Base-by-base conservation (phyloP, 371 early-diverging fungal species). In the Syncephalastrum contaminatum region DNA sequence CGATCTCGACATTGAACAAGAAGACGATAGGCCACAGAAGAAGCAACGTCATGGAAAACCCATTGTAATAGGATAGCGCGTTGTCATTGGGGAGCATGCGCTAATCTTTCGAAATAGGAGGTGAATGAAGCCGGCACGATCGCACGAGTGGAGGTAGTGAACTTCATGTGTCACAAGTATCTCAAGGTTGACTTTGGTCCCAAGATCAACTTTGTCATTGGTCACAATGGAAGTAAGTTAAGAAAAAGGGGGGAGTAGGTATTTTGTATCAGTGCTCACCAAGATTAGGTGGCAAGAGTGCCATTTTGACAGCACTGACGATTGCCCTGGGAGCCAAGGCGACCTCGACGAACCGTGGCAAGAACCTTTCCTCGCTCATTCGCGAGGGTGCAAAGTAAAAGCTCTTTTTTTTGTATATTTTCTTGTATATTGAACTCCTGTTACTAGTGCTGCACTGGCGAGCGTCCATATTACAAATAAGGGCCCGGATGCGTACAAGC, bases 111-210 rank as follows among this genome's bases (percentile, higher is more conserved):
- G 10, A 30, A 8, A 18, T 53, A 82, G 82, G 59, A 62, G 22
- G 46, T 75, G n/a, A 69, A 73, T 16, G 74, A 79, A 46, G 70
- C 75, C 40, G 97, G 96, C 13, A 87, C 89, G 4, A 85, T 97
- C 48, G 90, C 93, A 46, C 60, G 75, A 27, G 81, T 97, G 15
- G 89, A 91, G 66, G 70, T 97, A 25, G 73, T 79, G 25, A 93
- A 97, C 63, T 97, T 97, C 69, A 95, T 97, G 96, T 96, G 97
- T 66, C 98, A 98, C 69, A 81, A 83, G 39, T 80, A 81, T 47
- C 80, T 94, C 14, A 77, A 81, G 19, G 86, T 96, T 8, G 71
- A 84, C 48, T 82, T 98, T 62, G 87, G 89, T 18, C 89, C 94
- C 2, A 88, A 92, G 53, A 88, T 98, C 60, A 98, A 98, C 72